Percentiles rank a stretch among this genome's conserved stretches.
phyloP scores from a whole-genome alignment of 768 basidiomycete species.

The Tephrocybe sp. region DNA sequence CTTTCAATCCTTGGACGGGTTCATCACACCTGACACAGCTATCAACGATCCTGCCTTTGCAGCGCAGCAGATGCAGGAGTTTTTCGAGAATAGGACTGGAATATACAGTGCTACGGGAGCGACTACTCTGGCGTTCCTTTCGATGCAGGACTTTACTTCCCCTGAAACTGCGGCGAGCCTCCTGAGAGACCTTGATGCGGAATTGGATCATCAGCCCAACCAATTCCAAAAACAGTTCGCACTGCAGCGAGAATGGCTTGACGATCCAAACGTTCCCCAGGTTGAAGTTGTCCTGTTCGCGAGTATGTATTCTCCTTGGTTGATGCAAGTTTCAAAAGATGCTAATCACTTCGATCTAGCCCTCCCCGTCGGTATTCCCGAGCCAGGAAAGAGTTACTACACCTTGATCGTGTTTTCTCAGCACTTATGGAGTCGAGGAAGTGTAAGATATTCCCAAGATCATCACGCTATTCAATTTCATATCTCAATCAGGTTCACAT shows the following conservation, averaged over 20 bases:
- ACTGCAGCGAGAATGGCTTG: slow-evolving; percentile 5
- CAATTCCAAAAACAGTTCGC: neutral
- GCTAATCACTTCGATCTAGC: neutral
- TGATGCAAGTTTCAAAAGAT: neutral
- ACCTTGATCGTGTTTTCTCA: slow-evolving; percentile 2
- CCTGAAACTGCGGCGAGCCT: neutral
- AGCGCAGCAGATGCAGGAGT: neutral
- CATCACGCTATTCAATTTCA: neutral
- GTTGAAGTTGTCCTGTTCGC: slow-evolving; percentile 8
- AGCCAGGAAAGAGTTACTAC: slow-evolving; percentile 9
- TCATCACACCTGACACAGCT: neutral
- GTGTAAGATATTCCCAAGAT: neutral
- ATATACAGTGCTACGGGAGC: slow-evolving; percentile 2
- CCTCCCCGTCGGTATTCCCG: neutral
- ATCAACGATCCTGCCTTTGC: neutral
- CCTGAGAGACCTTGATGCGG: slow-evolving; percentile 2
- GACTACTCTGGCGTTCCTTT: slow-evolving; percentile 7
- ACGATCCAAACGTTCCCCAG: slow-evolving; percentile 5
- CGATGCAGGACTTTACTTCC: slow-evolving; percentile 1
- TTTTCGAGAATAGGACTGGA: slow-evolving; percentile 2
- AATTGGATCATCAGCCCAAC: neutral
- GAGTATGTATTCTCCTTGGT: neutral
- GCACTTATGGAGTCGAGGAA: slow-evolving; percentile 9
- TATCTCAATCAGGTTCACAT: slow-evolving; percentile 1
- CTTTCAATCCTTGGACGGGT: neutral